These are phyloP conservation scores for Talaromyces nanjingensis DNA, from an alignment of 495 filamentous ascomycete species.

Conservation along the genomic window DNA sequence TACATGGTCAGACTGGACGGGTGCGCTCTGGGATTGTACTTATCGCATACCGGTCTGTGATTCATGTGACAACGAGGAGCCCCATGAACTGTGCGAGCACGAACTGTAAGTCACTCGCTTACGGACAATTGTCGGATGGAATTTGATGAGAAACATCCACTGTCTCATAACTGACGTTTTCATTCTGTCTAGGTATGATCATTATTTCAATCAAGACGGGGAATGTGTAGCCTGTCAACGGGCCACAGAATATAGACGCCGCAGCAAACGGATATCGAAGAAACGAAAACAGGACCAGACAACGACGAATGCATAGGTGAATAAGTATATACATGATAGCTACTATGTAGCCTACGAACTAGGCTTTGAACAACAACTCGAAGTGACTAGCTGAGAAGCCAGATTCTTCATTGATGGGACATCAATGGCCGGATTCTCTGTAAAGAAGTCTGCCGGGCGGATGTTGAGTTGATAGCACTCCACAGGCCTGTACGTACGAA, in stretches of 20 bases:
- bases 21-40: slow-evolving; percentile 3
- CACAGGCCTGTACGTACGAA: slow-evolving; percentile 32
- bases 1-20: not conserved
- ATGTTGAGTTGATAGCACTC: slow-evolving; percentile 59
- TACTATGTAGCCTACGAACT: not conserved
- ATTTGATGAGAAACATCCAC: not conserved
- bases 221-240: not conserved
- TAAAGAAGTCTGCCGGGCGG: slow-evolving; percentile 70
- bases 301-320: not conserved
- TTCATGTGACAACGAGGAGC: not conserved
- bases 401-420: slow-evolving; percentile 55
- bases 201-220: slow-evolving; percentile 8
- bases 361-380: slow-evolving; percentile 21
- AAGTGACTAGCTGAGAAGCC: slow-evolving; percentile 39
- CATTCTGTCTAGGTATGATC: not conserved
- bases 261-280: slow-evolving; percentile 2
- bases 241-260: not conserved
- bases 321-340: not conserved
- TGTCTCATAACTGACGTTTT: not conserved
- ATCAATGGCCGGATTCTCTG: slow-evolving; percentile 65
- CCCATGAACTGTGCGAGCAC: not conserved
- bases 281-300: not conserved
- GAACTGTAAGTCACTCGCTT: not conserved
- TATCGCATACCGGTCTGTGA: not conserved
- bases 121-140: no score